Base-by-base conservation (phyloP, 192 early-diverging fungal species). In the Podila verticillata region DNA sequence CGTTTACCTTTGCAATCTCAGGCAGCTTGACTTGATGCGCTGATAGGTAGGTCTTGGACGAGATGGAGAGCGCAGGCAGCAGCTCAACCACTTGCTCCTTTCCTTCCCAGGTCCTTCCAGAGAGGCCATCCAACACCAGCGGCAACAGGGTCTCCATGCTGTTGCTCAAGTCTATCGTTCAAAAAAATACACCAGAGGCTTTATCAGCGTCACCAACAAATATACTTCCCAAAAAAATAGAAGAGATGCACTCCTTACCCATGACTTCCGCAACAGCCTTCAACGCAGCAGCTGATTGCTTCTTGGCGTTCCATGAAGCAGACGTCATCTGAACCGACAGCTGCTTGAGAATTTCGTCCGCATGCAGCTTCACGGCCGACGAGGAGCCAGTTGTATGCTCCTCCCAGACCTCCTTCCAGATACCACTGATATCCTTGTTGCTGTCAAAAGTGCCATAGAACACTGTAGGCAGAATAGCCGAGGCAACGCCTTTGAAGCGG, bases 381-480 rank as follows among this genome's bases (percentile, higher is more conserved):
- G 87, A 79, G 7, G 86, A 84, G 3, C 89, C 86, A 1, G 84
- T 87, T 3, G 93, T 92, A 17, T 89, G 78, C 61, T 94, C 92
- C 39, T 94, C 93, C 92, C 92, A 96, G 1, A 92, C 89, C 10
- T 89, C 84, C 48, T 84, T 84, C 95, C 95, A 96, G 1, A 91
- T 63, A 1, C 71, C 83, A 22, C 83, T 88, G 51, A 94, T 81
- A 7, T 68, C 72, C 22, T 88, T 83, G 35, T 83, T 84, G 7
- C 86, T 70, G 65, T 95, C 93, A 61, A 90, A 88, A 1, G 86
- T 82, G 12, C 94, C 94, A 61, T 92, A 86, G 65, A 83, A 94
- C 7, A 92, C 87, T 2, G 94, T 75, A 12, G 95, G 95, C 1
- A 96, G 72, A 7, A 95, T 85, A 17, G 85, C 83, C 0, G 84